These are phyloP conservation scores for Fusarium protoensiforme DNA, from an alignment of 2,329 filamentous ascomycete species.

Conservation along the genomic window DNA sequence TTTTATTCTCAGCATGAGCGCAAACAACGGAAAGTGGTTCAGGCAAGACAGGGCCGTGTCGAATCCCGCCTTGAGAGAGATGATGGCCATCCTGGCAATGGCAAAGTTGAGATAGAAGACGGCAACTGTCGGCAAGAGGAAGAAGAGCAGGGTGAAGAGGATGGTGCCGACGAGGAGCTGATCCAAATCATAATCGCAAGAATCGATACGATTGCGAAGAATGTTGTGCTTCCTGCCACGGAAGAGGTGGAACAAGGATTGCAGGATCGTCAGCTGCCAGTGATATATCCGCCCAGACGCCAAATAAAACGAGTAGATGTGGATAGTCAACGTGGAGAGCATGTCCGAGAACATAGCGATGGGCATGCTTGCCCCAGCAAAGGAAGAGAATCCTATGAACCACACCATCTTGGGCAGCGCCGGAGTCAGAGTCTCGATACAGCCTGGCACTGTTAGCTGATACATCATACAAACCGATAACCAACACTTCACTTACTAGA, in stretches of 20 bases:
- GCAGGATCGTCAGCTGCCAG: slow-evolving; percentile 97
- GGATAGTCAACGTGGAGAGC: slow-evolving; percentile 88
- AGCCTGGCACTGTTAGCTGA: slow-evolving; percentile 62
- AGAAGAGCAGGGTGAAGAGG: slow-evolving; percentile 94
- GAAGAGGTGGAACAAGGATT: slow-evolving; percentile 98
- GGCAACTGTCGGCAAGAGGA: slow-evolving; percentile 91
- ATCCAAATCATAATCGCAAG: slow-evolving; percentile 97
- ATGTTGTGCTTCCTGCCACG: slow-evolving; percentile 98
- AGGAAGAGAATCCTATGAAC: slow-evolving; percentile 93
- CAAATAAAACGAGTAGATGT: slow-evolving; percentile 98
- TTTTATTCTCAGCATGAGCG: slow-evolving; percentile 94
- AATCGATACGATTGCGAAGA: slow-evolving; percentile 95
- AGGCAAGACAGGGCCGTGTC: slow-evolving; percentile 93
- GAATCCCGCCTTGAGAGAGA: slow-evolving; percentile 88
- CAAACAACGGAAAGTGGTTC: slow-evolving; percentile 98
- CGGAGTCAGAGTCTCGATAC: slow-evolving; percentile 81
- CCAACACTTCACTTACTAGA: slow-evolving; percentile 71
- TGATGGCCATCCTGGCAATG: slow-evolving; percentile 92
- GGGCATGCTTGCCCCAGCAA: slow-evolving; percentile 96
- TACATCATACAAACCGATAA: neutral
- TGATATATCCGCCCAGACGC: slow-evolving; percentile 97
- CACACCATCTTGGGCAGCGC: slow-evolving; percentile 88
- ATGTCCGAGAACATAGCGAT: slow-evolving; percentile 96
- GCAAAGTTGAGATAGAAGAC: slow-evolving; percentile 99
- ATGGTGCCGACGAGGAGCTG: slow-evolving; percentile 97